Conservation (phyloP, 192 early-diverging fungal genomes). For the Coemansia sp. region DNA sequence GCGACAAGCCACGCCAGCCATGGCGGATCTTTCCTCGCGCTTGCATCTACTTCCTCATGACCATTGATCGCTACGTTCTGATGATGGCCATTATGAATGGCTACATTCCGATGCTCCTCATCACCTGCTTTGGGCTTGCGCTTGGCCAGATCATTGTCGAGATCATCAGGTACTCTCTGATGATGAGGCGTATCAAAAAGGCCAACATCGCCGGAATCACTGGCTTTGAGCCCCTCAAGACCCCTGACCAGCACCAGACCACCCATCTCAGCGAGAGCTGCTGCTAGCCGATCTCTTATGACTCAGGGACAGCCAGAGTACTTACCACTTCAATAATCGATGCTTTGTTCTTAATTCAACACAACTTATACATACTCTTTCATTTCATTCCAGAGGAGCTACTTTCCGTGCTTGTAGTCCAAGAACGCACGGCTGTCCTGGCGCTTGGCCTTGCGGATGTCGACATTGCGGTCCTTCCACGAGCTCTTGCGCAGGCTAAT, state of each 20-base stretch:
- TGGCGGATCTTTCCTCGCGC: conserved; percentile 56
- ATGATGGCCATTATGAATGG: conserved; percentile 54
- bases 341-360: background rate
- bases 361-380: background rate
- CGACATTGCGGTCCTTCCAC: conserved; percentile 90
- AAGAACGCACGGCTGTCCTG: conserved; percentile 43
- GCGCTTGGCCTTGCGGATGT: conserved; percentile 61
- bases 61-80: conserved; percentile 49
- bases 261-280: conserved; percentile 44
- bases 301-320: background rate
- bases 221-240: conserved; percentile 14
- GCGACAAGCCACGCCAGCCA: conserved; percentile 54
- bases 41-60: conserved; percentile 50
- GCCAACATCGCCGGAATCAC: background rate
- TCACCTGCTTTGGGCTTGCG: conserved; percentile 43
- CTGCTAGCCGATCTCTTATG: conserved; percentile 21
- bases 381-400: too few species aligned
- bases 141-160: conserved; percentile 52
- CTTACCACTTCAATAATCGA: background rate
- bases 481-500: conserved; percentile 93
- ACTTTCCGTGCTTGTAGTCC: conserved; percentile 31
- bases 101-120: conserved; percentile 35
- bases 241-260: conserved; percentile 12
- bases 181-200: conserved; percentile 28
- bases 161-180: conserved; percentile 33